A percentile compares a stretch with the other conserved stretches of the same genome.
phyloP scores from a whole-genome alignment of 352 stramenopile genomes.

The Phytophthora pini region DNA sequence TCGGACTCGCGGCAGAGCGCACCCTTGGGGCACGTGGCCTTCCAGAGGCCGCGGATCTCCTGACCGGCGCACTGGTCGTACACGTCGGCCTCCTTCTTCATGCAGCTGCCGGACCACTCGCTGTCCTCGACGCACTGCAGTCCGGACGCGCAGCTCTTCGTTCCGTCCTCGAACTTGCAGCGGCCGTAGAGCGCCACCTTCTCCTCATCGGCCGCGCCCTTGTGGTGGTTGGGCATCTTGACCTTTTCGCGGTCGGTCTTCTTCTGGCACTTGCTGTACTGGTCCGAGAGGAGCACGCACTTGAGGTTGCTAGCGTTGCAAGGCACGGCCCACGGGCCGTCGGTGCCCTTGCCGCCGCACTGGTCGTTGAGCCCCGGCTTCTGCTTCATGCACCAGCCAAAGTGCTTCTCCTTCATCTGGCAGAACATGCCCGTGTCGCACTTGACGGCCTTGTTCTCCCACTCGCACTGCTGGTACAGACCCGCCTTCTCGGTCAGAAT shows the following conservation, averaged over 20 bases:
- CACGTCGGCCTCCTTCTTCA: constrained; percentile 36
- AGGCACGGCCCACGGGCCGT: constrained; percentile 27
- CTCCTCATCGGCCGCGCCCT: constrained; percentile 15
- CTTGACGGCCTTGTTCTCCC: constrained; percentile 35
- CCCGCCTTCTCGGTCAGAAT: constrained; percentile 27
- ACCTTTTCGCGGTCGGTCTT: constrained; percentile 27
- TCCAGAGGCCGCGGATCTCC: constrained; percentile 35
- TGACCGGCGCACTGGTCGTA: constrained; percentile 38
- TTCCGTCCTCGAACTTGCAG: constrained; percentile 35
- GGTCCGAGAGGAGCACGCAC: constrained; percentile 34
- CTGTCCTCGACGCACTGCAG: constrained; percentile 40
- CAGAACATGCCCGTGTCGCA: constrained; percentile 38
- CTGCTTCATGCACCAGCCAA: constrained; percentile 39
- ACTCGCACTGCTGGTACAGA: constrained; percentile 38
- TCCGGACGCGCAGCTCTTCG: constrained; percentile 20
- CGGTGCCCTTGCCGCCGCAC: constrained; percentile 28
- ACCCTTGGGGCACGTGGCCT: constrained; percentile 35
- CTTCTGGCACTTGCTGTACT: constrained; percentile 42
- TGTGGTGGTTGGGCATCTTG: constrained; percentile 25
- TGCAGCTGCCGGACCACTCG: constrained; percentile 34
- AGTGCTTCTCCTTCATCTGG: constrained; percentile 30
- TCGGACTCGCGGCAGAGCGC: constrained; percentile 31
- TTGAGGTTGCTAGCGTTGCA: constrained; percentile 31
- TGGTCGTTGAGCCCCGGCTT: constrained; percentile 32
- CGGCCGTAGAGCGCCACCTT: constrained; percentile 30